Evolutionary conservation across 1,284 basidiomycete genomes (phyloP).

Genomic region (Ganoderma leucocontextum): DNA sequence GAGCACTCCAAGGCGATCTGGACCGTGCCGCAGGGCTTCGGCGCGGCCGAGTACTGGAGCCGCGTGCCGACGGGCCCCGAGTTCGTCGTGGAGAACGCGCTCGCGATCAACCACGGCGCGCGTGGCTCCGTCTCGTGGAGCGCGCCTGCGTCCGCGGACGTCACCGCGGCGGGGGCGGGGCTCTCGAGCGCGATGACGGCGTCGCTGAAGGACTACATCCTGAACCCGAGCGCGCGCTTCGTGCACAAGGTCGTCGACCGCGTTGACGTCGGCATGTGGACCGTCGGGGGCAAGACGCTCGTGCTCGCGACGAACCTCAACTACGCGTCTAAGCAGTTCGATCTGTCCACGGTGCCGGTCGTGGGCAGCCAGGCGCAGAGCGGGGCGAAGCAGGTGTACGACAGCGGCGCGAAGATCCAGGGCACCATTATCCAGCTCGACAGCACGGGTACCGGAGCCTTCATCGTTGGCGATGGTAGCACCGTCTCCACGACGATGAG

Average conservation of each 20-base stretch:
- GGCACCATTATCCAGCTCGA: conserved; percentile 37
- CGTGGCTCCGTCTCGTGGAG: conserved; percentile 74
- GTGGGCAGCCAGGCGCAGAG: conserved; percentile 19
- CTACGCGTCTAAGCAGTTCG: conserved; percentile 42
- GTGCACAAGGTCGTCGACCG: conserved; percentile 41
- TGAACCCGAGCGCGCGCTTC: conserved; percentile 43
- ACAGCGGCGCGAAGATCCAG: conserved; percentile 42
- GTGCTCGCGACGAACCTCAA: conserved; percentile 53
- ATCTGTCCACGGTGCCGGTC: conserved; percentile 30
- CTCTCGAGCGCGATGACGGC: conserved; percentile 54
- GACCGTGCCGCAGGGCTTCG: conserved; percentile 83
- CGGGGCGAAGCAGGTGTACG: conserved; percentile 36
- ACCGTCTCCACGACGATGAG: background rate
- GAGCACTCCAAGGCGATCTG: conserved; percentile 70
- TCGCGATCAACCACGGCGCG: conserved; percentile 77
- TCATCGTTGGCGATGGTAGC: conserved; percentile 33
- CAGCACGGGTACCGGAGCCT: conserved; percentile 42
- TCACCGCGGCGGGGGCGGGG: conserved; percentile 62
- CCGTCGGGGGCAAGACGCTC: conserved; percentile 41
- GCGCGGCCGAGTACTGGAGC: conserved; percentile 70
- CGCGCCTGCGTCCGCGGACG: conserved; percentile 68
- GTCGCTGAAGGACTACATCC: conserved; percentile 50
- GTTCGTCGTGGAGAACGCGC: conserved; percentile 67
- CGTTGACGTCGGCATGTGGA: conserved; percentile 53
- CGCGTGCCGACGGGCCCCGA: conserved; percentile 72